Percentiles rank a stretch among this genome's conserved stretches.
phyloP scores from a whole-genome alignment of 768 basidiomycete genomes.

The Russula sp. region DNA sequence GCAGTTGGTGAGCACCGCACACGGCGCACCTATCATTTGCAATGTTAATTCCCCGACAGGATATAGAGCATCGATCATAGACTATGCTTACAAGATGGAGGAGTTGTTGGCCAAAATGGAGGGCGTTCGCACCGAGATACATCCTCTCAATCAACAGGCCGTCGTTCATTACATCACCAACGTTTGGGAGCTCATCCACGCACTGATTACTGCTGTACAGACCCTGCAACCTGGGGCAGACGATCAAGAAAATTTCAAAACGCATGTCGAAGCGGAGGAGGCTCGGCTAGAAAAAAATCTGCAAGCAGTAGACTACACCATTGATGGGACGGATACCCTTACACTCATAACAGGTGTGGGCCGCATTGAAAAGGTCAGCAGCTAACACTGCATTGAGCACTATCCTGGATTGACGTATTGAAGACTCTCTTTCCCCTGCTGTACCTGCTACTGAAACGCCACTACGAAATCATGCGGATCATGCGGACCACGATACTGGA shows the following conservation, averaged over 20 bases:
- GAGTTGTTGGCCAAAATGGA: constrained; percentile 15
- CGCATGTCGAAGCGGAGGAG: constrained; percentile 25
- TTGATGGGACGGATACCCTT: constrained; percentile 28
- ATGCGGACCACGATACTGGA: constrained; percentile 5
- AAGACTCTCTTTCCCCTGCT: constrained; percentile 18
- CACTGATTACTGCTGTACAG: not conserved
- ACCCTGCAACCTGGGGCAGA: not conserved
- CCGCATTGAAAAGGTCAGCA: constrained; percentile 26
- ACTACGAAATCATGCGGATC: constrained; percentile 20
- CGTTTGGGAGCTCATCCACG: constrained; percentile 1
- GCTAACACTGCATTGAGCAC: not conserved
- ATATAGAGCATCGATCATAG: constrained; percentile 9
- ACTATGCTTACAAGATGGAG: constrained; percentile 16
- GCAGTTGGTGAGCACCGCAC: constrained; percentile 18
- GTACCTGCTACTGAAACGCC: constrained; percentile 19
- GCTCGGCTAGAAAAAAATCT: constrained; percentile 23
- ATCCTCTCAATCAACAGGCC: constrained; percentile 5
- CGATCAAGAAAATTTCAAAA: constrained; percentile 18
- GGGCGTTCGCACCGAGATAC: not conserved
- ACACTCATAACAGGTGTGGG: constrained; percentile 25
- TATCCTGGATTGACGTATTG: not conserved
- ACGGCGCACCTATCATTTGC: no score
- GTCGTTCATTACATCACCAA: not conserved
- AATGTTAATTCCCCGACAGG: not conserved
- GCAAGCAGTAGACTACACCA: constrained; percentile 24